Conservation (phyloP, 2,329 filamentous ascomycete genomes). For the Colletotrichum kahawae region DNA sequence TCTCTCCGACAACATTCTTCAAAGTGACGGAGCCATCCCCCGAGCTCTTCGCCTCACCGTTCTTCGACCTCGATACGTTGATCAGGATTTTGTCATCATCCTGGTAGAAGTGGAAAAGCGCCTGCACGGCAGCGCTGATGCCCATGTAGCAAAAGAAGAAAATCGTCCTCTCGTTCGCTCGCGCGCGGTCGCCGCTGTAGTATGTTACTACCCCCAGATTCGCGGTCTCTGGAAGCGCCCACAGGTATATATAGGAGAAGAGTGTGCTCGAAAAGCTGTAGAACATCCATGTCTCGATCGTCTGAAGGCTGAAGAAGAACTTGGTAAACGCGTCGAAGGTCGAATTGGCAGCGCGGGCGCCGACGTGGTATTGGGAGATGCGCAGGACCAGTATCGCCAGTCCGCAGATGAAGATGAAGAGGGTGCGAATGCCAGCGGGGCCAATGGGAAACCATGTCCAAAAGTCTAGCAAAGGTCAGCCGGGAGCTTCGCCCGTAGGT, state of each 20-base stretch:
- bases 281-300: conserved; percentile 74
- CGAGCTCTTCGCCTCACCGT: conserved; percentile 8
- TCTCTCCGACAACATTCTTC: conserved; percentile 38
- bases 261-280: conserved; percentile 80
- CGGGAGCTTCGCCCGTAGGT: background rate
- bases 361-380: conserved; percentile 82
- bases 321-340: conserved; percentile 67
- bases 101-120: conserved; percentile 69
- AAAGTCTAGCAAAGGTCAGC: conserved; percentile 57
- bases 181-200: conserved; percentile 72
- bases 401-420: conserved; percentile 77
- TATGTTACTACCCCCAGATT: conserved; percentile 77
- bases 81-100: conserved; percentile 75
- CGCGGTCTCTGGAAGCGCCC: conserved; percentile 63
- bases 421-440: conserved; percentile 73
- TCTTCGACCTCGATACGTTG: conserved; percentile 36
- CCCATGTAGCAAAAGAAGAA: conserved; percentile 77
- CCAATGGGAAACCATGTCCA: conserved; percentile 90
- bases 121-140: conserved; percentile 72
- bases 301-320: conserved; percentile 62
- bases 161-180: conserved; percentile 85
- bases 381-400: conserved; percentile 84
- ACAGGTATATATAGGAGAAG: conserved; percentile 83
- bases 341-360: conserved; percentile 73
- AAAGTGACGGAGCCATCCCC: conserved; percentile 27